phyloP scores from a whole-genome alignment of 345 rosid genomes.

The Eutrema heterophyllum region DNA sequence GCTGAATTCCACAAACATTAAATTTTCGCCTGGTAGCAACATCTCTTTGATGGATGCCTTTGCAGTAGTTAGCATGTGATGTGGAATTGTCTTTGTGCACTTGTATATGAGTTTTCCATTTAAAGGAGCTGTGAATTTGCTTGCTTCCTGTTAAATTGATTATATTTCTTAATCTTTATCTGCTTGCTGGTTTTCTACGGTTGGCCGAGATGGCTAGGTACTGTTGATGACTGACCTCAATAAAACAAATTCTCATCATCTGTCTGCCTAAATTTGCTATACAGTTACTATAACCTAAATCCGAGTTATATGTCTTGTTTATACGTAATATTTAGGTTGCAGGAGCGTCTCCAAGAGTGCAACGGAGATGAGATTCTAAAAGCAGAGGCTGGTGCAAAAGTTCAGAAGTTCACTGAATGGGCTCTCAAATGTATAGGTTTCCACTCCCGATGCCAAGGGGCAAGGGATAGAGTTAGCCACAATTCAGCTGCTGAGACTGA shows the following conservation, averaged over 20 bases:
- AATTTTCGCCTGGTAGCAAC: neutral
- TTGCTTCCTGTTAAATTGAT: neutral
- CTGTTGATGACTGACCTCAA: too few species aligned
- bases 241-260: too few species aligned
- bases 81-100: neutral
- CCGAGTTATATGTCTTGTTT: neutral
- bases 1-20: neutral
- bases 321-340: slow-evolving; percentile 47
- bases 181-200: too few species aligned
- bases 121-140: neutral
- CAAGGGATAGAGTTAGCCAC: slow-evolving; percentile 56
- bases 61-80: neutral
- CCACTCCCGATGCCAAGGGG: slow-evolving; percentile 83
- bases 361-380: slow-evolving; percentile 86
- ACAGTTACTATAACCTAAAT: neutral
- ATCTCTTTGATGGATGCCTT: neutral
- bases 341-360: slow-evolving; percentile 92
- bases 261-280: neutral
- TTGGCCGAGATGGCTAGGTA: too few species aligned
- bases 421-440: slow-evolving; percentile 91
- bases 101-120: neutral
- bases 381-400: slow-evolving; percentile 93
- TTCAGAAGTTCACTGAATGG: slow-evolving; percentile 96
- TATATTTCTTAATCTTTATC: too few species aligned
- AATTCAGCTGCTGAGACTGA: slow-evolving; percentile 77